phyloP scores from a whole-genome alignment of 2,329 filamentous ascomycete genomes.

The Talaromyces atroroseus region DNA sequence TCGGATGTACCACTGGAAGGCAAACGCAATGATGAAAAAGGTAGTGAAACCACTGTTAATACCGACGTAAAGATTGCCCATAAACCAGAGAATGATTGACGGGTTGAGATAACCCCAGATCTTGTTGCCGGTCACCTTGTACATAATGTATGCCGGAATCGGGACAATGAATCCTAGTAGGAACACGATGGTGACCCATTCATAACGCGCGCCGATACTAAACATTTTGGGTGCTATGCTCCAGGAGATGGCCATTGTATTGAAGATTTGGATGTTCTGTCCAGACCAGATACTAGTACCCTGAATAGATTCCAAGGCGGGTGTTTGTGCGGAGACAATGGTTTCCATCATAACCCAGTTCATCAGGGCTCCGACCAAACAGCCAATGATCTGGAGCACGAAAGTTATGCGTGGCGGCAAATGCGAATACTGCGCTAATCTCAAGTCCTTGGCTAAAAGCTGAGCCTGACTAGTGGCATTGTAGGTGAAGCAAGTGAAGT shows the following conservation, averaged over 20 bases:
- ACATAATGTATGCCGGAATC: conserved; percentile 36
- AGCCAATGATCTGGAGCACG: conserved; percentile 26
- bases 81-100: conserved; percentile 39
- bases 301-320: conserved; percentile 37
- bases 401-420: conserved; percentile 42
- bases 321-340: conserved; percentile 41
- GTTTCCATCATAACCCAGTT: conserved; percentile 44
- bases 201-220: conserved; percentile 33
- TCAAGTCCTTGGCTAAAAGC: conserved; percentile 28
- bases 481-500: conserved; percentile 26
- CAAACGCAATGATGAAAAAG: conserved; percentile 19
- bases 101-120: conserved; percentile 36
- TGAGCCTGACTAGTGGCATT: conserved; percentile 26
- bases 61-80: conserved; percentile 40
- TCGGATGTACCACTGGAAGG: conserved; percentile 19
- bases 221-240: conserved; percentile 42
- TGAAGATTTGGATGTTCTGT: conserved; percentile 43
- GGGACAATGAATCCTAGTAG: conserved; percentile 42
- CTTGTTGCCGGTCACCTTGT: conserved; percentile 24
- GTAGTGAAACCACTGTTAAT: conserved; percentile 35
- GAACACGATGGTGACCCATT: conserved; percentile 37
- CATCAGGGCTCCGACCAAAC: conserved; percentile 29
- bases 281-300: conserved; percentile 47
- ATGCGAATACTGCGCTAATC: conserved; percentile 34
- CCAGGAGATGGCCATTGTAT: conserved; percentile 40